Base-by-base conservation (phyloP, 75 land plant genomes). In the Adiantum capillusveneris region DNA sequence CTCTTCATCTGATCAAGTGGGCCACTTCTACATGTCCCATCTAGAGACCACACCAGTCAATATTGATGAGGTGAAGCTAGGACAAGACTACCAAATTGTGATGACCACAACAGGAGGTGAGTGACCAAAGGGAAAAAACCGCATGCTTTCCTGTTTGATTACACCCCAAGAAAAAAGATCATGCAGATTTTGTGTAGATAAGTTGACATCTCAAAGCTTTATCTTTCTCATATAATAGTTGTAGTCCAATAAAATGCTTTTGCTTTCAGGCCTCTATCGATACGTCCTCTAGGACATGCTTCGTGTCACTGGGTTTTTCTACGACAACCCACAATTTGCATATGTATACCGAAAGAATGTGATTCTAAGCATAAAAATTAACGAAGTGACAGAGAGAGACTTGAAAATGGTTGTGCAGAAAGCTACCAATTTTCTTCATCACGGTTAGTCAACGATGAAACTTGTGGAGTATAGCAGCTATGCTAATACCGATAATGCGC, bases 301-400 rank as follows among this genome's bases (percentile, higher is more conserved):
- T 21, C 58, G 70, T 42, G 76, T 84, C n/a, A 31, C 66, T 0
- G 87, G 84, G 0, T 84, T 84, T 39, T 69, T 73, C 75, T 69
- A 68, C 12, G 28, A 46, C 2, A 58, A 71, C 16, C 92, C 92
- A 41, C 73, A 81, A 60, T 64, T 87, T n/a, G 31, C 66, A 43
- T 87, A 72, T 52, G 58, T 84, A 3, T 69, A 79, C 75, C 59
- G 92, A 25, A 65, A 63, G 64, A 79, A 74, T 58, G 64, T 80
- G 17, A 44, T 76, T 0, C 66, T 84, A 21, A 74, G 70, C 2
- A 26, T 80, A 25, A 76, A 80, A 50, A 84, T 80, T 17, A 84
- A 84, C 80, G 80, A 84, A 63, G 80, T 60, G 63, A 79, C 79
- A 1, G 86, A 84, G 54, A 84, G 65, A 22, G 86, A 84, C 51